Percentiles rank a stretch among this genome's conserved stretches.
Evolutionary conservation across 257 asterid species (phyloP).

Genomic region (Echites panduratus): DNA sequence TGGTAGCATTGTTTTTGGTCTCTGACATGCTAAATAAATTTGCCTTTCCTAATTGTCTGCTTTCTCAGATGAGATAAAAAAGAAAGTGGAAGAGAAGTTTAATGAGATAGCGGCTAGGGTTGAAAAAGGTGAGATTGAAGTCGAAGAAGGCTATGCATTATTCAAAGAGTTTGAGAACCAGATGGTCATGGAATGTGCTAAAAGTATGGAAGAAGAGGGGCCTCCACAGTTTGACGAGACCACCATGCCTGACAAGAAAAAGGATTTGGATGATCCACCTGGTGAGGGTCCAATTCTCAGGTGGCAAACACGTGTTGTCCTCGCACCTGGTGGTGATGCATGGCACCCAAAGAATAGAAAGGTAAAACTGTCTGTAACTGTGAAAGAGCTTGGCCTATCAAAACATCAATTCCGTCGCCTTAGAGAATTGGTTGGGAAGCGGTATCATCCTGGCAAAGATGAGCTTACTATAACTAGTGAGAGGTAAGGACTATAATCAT

Average conservation of each 20-base stretch:
- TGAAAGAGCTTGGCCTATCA: slow-evolving; percentile 76
- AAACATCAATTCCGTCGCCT: slow-evolving; percentile 69
- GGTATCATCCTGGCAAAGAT: slow-evolving; percentile 84
- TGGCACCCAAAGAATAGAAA: slow-evolving; percentile 93
- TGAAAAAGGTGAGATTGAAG: slow-evolving; percentile 70
- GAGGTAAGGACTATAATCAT: slow-evolving; percentile 39
- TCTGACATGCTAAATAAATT: neutral
- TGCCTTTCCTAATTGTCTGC: neutral
- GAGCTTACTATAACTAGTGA: slow-evolving; percentile 91
- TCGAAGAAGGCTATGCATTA: slow-evolving; percentile 70
- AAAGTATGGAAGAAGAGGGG: slow-evolving; percentile 55
- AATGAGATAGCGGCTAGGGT: slow-evolving; percentile 72
- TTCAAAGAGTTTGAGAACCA: slow-evolving; percentile 87
- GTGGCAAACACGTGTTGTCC: slow-evolving; percentile 80
- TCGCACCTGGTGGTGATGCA: slow-evolving; percentile 85
- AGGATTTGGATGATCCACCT: slow-evolving; percentile 62
- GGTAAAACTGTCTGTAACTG: slow-evolving; percentile 75
- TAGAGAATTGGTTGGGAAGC: slow-evolving; percentile 76
- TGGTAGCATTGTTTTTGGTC: neutral
- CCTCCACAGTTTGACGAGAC: slow-evolving; percentile 41
- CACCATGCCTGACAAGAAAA: slow-evolving; percentile 27
- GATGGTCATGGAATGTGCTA: slow-evolving; percentile 66
- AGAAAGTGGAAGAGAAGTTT: slow-evolving; percentile 64
- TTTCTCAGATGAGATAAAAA: slow-evolving; percentile 62
- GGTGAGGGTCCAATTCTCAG: slow-evolving; percentile 89